These are phyloP conservation scores for Podila verticillata DNA, from an alignment of 192 early-diverging fungal species.

Conservation along the genomic window DNA sequence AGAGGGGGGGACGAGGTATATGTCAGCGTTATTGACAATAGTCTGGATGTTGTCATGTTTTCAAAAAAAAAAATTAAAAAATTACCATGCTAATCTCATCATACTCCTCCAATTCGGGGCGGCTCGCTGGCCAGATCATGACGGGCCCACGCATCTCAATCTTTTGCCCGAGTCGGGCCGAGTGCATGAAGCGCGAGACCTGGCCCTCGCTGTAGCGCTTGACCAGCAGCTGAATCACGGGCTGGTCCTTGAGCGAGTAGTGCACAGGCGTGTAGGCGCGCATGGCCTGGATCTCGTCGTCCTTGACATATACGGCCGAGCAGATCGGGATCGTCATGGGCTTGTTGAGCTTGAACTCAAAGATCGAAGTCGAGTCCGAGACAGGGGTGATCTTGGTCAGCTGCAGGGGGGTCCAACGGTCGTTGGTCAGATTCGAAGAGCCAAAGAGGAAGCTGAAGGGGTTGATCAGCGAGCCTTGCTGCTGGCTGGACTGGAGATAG, in stretches of 20 bases:
- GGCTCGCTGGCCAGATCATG: constrained; percentile 59
- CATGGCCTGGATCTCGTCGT: constrained; percentile 74
- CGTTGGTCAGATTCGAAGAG: constrained; percentile 42
- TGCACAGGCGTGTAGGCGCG: constrained; percentile 76
- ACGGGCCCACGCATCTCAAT: constrained; percentile 75
- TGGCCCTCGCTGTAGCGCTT: constrained; percentile 74
- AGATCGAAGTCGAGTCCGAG: constrained; percentile 61
- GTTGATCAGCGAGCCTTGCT: constrained; percentile 5
- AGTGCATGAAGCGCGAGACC: constrained; percentile 69
- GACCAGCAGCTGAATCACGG: constrained; percentile 69
- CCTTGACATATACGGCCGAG: constrained; percentile 74
- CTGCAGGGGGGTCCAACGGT: constrained; percentile 62
- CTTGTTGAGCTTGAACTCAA: constrained; percentile 64
- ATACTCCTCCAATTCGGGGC: constrained; percentile 44
- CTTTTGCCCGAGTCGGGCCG: constrained; percentile 60
- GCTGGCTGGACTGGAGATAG: not conserved
- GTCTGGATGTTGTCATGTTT: no score
- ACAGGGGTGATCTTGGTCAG: constrained; percentile 55
- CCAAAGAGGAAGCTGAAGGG: constrained; percentile 20
- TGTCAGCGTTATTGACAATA: not conserved
- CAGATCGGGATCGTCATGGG: constrained; percentile 60
- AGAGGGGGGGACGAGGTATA: not conserved
- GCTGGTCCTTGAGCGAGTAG: constrained; percentile 52
- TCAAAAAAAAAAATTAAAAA: not conserved
- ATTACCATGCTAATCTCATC: constrained; percentile 66